Base-by-base conservation (phyloP, 495 filamentous ascomycete genomes). In the Neurospora sublineolata region DNA sequence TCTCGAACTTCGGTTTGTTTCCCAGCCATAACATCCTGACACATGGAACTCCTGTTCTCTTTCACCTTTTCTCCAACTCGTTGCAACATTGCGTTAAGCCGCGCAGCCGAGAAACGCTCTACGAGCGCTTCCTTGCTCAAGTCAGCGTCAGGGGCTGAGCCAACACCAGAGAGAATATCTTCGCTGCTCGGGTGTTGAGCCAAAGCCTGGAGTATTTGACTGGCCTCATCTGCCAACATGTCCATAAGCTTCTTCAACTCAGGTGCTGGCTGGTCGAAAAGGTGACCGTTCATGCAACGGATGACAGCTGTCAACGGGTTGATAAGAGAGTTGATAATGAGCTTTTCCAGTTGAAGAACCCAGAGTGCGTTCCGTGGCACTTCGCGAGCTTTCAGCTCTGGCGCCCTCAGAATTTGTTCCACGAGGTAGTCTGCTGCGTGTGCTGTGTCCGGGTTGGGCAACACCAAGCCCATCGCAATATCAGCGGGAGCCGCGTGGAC, bases 301-400 rank as follows among this genome's bases (percentile, higher is more conserved):
- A 92, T 83, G 3, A 96, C 77, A 4, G 87, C 90, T 0, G 93
- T 94, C 5, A 97, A 79, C 0, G 94, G 93, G 77, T 95, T 93
- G 70, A 98, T 89, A 68, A 94, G 81, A 44, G 87, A 84, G 77
- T 96, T 95, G 72, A 94, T 84, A 14, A 89, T 91, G 2, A 97
- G 83, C 77, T 97, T 85, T 38, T 76, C 73, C 3, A 85, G 76
- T 74, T 83, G 83, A 39, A 88, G 75, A 4, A 83, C 77, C 74
- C 89, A 84, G 27, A 91, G 80, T 42, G 89, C 86, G 6, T 79
- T 71, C 12, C 84, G 78, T 0, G 82, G 72, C 39, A 88, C 79
- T 30, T 74, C 71, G 12, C 79, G 80, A 3, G 83, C 86, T 37
- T 78, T 77, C 1, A 90, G 82, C 23, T 75, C 74, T 9, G 80